Evolutionary conservation across 768 basidiomycete species (phyloP).

Genomic region (Mycena indigotica): DNA sequence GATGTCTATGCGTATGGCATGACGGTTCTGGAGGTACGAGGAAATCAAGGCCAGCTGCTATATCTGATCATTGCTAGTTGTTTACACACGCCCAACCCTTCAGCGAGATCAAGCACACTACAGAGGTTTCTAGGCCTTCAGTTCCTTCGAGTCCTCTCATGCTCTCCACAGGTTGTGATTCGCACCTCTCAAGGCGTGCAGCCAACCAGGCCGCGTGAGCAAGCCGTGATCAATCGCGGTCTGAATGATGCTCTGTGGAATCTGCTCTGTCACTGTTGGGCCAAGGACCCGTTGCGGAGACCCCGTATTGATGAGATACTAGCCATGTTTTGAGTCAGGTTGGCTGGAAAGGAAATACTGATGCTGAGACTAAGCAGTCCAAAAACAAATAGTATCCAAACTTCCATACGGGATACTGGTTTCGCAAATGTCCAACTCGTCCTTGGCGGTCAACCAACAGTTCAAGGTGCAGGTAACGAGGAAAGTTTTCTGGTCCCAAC

Average conservation of each 20-base stretch:
- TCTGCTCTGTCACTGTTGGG: slow-evolving; percentile 48
- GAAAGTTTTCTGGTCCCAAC: too few species aligned
- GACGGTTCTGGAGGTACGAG: slow-evolving; percentile 56
- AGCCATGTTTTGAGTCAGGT: too few species aligned
- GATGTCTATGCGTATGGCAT: slow-evolving; percentile 61
- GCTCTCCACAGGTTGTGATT: slow-evolving; percentile 42
- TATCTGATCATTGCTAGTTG: slow-evolving; percentile 35
- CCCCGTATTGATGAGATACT: slow-evolving; percentile 44
- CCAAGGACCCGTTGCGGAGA: slow-evolving; percentile 34
- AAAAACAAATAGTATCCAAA: too few species aligned
- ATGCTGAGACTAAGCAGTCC: too few species aligned
- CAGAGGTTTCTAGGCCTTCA: too few species aligned
- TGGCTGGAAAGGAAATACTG: too few species aligned
- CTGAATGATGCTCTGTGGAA: slow-evolving; percentile 51
- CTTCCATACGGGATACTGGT: too few species aligned
- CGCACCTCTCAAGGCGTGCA: slow-evolving; percentile 42
- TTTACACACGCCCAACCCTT: slow-evolving; percentile 58
- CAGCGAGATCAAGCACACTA: slow-evolving; percentile 50
- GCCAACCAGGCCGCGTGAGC: slow-evolving; percentile 43
- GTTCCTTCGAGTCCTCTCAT: too few species aligned
- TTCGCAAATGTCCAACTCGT: too few species aligned
- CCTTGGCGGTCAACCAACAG: too few species aligned
- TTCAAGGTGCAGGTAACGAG: too few species aligned
- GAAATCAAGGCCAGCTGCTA: background rate
- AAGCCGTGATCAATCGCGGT: slow-evolving; percentile 39